phyloP scores from a whole-genome alignment of 2,329 filamentous ascomycete species.

The Teratosphaeria pseudoeucalypti region DNA sequence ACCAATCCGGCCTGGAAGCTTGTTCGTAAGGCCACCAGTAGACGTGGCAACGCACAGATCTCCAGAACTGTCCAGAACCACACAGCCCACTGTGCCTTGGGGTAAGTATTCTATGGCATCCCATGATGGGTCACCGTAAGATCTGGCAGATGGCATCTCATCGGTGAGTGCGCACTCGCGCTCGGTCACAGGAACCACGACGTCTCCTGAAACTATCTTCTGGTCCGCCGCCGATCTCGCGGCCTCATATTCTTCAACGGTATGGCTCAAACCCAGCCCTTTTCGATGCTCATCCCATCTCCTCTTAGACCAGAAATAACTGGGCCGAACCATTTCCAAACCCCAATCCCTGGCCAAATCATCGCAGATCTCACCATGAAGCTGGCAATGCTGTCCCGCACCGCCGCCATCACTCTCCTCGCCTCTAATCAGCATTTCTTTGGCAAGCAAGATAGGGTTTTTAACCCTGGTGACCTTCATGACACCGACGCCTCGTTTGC shows the following conservation, averaged over 20 bases:
- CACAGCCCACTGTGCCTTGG: constrained; percentile 75
- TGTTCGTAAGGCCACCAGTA: constrained; percentile 77
- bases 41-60: constrained; percentile 58
- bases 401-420: constrained; percentile 50
- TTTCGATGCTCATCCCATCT: constrained; percentile 68
- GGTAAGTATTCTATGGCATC: constrained; percentile 57
- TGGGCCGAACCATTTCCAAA: constrained; percentile 55
- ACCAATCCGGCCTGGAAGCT: constrained; percentile 72
- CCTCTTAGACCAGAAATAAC: constrained; percentile 69
- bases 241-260: constrained; percentile 32
- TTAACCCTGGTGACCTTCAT: constrained; percentile 64
- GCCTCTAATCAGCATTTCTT: constrained; percentile 57
- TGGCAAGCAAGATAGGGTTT: constrained; percentile 68
- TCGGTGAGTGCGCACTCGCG: background rate
- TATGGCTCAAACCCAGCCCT: constrained; percentile 40
- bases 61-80: constrained; percentile 67
- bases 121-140: constrained; percentile 37
- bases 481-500: constrained; percentile 69
- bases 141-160: background rate
- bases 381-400: constrained; percentile 59
- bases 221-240: constrained; percentile 23
- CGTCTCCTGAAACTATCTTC: background rate
- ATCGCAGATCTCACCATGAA: constrained; percentile 61
- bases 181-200: background rate
- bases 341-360: constrained; percentile 52